Evolutionary conservation across 495 filamentous ascomycete species (phyloP).

Genomic region (Neurospora sp.): DNA sequence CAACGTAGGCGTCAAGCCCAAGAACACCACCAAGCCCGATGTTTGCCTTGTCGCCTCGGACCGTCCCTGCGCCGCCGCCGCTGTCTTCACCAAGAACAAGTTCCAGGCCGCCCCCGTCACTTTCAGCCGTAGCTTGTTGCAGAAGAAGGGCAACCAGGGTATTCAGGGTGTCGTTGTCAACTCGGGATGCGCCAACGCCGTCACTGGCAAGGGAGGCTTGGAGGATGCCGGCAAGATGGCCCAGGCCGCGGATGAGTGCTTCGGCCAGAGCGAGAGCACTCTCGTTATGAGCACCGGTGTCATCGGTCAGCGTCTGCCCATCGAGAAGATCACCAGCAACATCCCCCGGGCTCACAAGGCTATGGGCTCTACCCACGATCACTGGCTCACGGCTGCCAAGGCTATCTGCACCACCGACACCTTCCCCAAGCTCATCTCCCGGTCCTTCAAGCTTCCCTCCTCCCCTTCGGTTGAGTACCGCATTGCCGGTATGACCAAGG

Average conservation of each 20-base stretch:
- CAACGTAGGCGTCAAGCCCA: slow-evolving; percentile 87
- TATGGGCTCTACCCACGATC: slow-evolving; percentile 63
- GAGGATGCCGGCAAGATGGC: slow-evolving; percentile 86
- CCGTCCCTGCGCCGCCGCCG: slow-evolving; percentile 79
- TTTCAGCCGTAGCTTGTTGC: slow-evolving; percentile 62
- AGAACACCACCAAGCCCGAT: slow-evolving; percentile 80
- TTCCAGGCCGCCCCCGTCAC: slow-evolving; percentile 95
- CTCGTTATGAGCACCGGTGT: slow-evolving; percentile 98
- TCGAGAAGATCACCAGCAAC: slow-evolving; percentile 74
- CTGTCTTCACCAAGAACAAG: slow-evolving; percentile 96
- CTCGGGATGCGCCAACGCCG: slow-evolving; percentile 93
- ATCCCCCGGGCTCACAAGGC: slow-evolving; percentile 64
- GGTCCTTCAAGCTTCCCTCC: slow-evolving; percentile 74
- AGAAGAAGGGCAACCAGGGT: slow-evolving; percentile 53
- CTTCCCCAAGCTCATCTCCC: slow-evolving; percentile 90
- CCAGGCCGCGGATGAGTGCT: slow-evolving; percentile 58
- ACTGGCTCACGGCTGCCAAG: slow-evolving; percentile 78
- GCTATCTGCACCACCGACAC: slow-evolving; percentile 99
- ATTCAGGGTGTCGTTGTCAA: slow-evolving; percentile 83
- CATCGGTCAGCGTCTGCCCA: slow-evolving; percentile 89
- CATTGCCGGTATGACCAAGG: slow-evolving; percentile 94
- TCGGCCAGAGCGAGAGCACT: slow-evolving; percentile 55
- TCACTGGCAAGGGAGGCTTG: slow-evolving; percentile 84
- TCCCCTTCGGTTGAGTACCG: slow-evolving; percentile 64
- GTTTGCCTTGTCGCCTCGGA: slow-evolving; percentile 83